These are phyloP conservation scores for Tetraselmis striata DNA, from an alignment of 139 green algal species.

Conservation along the genomic window DNA sequence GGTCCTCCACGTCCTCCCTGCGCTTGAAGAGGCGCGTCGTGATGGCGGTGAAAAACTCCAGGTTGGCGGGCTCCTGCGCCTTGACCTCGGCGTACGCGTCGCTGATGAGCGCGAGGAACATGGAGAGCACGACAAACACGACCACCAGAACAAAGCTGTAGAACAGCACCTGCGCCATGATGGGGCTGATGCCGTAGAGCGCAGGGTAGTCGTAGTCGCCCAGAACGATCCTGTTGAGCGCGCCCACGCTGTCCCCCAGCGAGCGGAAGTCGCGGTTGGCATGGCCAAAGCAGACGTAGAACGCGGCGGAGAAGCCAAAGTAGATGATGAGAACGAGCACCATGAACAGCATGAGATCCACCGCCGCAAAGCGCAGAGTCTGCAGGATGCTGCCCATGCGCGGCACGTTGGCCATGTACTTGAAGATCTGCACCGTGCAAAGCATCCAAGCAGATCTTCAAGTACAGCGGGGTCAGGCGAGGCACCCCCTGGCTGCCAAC, in stretches of 20 bases:
- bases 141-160: slow-evolving; percentile 21
- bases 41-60: neutral
- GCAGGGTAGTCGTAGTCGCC: slow-evolving; percentile 29
- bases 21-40: slow-evolving; percentile 12
- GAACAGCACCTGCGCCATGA: slow-evolving; percentile 29
- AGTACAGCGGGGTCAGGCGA: too few species aligned
- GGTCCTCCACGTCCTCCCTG: slow-evolving; percentile 7
- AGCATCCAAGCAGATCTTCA: slow-evolving; percentile 17
- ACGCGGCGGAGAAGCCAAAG: slow-evolving; percentile 26
- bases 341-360: slow-evolving; percentile 30
- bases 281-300: slow-evolving; percentile 26
- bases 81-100: slow-evolving; percentile 32
- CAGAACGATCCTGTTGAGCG: slow-evolving; percentile 16
- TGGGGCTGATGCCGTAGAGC: slow-evolving; percentile 14
- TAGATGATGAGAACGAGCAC: slow-evolving; percentile 20
- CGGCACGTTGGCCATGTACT: slow-evolving; percentile 13
- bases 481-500: too few species aligned
- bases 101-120: slow-evolving; percentile 33
- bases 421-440: slow-evolving; percentile 14
- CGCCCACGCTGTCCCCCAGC: neutral
- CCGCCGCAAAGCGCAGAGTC: slow-evolving; percentile 6
- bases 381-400: slow-evolving; percentile 31
- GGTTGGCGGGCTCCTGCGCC: slow-evolving; percentile 11
- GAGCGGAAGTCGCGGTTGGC: slow-evolving; percentile 1
- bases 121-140: slow-evolving; percentile 32